Conservation (phyloP, 2,329 filamentous ascomycete species). For the Apiospora saccharicola region DNA sequence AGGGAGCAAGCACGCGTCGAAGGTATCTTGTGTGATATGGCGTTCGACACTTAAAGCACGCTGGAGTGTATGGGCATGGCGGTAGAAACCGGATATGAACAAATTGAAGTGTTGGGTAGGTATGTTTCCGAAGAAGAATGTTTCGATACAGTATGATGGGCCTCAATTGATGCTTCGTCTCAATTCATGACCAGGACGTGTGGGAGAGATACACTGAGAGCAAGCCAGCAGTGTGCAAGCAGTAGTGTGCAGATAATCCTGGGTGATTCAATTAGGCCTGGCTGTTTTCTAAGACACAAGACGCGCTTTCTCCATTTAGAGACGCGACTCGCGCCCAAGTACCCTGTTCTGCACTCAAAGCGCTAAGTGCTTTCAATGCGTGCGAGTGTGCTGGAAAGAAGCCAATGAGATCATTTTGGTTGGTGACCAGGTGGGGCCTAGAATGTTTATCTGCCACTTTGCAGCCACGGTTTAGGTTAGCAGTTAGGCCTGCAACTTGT, state of each 20-base stretch:
- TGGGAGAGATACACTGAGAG: neutral
- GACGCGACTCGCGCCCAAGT: conserved; percentile 17
- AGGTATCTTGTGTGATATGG: neutral
- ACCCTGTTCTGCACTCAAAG: conserved; percentile 2
- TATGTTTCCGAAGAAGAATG: conserved; percentile 15
- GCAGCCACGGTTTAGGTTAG: neutral
- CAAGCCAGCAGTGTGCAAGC: neutral
- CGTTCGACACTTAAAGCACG: conserved; percentile 10
- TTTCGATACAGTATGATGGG: neutral
- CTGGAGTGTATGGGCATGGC: conserved; percentile 7
- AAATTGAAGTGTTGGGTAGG: neutral
- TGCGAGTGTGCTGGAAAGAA: neutral
- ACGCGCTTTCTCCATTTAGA: conserved; percentile 18
- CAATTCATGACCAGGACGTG: conserved; percentile 8
- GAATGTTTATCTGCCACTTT: neutral
- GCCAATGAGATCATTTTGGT: conserved; percentile 14
- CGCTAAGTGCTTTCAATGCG: neutral
- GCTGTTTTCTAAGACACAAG: conserved; percentile 13
- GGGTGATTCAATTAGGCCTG: conserved; percentile 3
- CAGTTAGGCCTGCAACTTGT: neutral
- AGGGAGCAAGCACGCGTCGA: neutral
- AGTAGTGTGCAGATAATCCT: neutral
- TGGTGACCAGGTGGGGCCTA: neutral
- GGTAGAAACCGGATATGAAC: neutral
- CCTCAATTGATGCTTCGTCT: conserved; percentile 16